A percentile compares a stretch with the other conserved stretches of the same genome.
Conservation (phyloP, 306 rosid genomes). For the Bauhinia variegata region DNA sequence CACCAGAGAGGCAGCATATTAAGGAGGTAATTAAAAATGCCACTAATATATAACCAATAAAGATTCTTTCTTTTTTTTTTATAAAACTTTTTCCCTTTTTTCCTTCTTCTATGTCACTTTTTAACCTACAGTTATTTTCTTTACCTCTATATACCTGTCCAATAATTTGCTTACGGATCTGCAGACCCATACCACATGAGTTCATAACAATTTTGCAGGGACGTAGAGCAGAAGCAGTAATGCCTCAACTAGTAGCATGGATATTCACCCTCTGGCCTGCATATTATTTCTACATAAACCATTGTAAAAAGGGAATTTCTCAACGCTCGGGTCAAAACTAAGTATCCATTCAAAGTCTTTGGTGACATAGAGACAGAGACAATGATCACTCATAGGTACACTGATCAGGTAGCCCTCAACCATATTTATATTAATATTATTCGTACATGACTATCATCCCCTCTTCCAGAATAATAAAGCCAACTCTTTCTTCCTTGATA, state of each 20-base stretch:
- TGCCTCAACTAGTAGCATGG: neutral
- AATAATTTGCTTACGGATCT: neutral
- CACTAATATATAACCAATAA: conserved; percentile 6
- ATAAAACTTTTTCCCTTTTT: neutral
- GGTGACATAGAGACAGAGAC: neutral
- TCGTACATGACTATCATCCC: no score
- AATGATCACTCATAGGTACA: neutral
- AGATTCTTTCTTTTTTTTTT: no score
- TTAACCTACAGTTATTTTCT: neutral
- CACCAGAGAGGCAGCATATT: neutral
- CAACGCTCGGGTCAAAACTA: conserved; percentile 3
- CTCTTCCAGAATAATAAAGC: neutral
- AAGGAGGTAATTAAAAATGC: neutral
- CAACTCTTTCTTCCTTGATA: neutral
- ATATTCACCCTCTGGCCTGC: conserved; percentile 3
- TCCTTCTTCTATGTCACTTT: neutral
- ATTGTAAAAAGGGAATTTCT: neutral
- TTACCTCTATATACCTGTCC: neutral
- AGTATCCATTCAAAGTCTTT: no score
- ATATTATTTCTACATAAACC: conserved; percentile 6
- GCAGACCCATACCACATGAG: neutral
- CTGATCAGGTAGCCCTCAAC: neutral
- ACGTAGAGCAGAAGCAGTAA: conserved; percentile 11
- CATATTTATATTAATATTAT: neutral
- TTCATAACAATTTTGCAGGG: neutral